phyloP scores from a whole-genome alignment of 2,329 filamentous ascomycete genomes.

The Ascosphaera apis region DNA sequence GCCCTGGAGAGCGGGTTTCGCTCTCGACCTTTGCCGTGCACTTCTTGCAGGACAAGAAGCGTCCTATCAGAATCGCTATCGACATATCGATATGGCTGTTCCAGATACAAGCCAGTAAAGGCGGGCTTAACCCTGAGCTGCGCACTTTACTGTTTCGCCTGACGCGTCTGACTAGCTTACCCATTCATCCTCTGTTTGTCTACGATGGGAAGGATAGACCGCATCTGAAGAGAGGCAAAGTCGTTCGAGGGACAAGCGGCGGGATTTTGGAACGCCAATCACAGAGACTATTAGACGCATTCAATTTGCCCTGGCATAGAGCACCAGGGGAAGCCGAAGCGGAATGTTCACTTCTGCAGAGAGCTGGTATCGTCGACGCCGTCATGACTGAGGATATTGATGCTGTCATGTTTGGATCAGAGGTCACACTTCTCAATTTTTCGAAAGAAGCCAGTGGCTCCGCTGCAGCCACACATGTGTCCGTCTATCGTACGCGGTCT shows the following conservation, averaged over 20 bases:
- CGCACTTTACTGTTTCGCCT: slow-evolving; percentile 86
- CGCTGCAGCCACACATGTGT: slow-evolving; percentile 60
- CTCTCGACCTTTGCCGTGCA: slow-evolving; percentile 63
- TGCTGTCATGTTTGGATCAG: slow-evolving; percentile 90
- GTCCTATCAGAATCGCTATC: slow-evolving; percentile 67
- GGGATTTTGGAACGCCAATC: slow-evolving; percentile 48
- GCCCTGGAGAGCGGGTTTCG: slow-evolving; percentile 53
- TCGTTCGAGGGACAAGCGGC: slow-evolving; percentile 27
- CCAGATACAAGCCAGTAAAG: slow-evolving; percentile 64
- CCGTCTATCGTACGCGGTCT: slow-evolving; percentile 47
- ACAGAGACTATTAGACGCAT: slow-evolving; percentile 62
- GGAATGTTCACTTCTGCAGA: slow-evolving; percentile 73
- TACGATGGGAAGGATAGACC: slow-evolving; percentile 78
- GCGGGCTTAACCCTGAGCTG: slow-evolving; percentile 72
- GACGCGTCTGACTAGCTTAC: slow-evolving; percentile 47
- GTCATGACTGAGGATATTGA: slow-evolving; percentile 94
- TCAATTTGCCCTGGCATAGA: slow-evolving; percentile 63
- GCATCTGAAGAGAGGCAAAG: slow-evolving; percentile 69
- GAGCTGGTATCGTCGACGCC: slow-evolving; percentile 64
- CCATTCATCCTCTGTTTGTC: slow-evolving; percentile 73
- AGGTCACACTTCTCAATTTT: slow-evolving; percentile 58
- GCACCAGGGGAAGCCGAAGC: slow-evolving; percentile 92
- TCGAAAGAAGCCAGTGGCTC: slow-evolving; percentile 40
- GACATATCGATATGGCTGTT: slow-evolving; percentile 97
- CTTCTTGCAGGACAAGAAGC: slow-evolving; percentile 43